A percentile compares a stretch with the other conserved stretches of the same genome.
Conservation (phyloP, 768 basidiomycete species). For the Russula virescens region DNA sequence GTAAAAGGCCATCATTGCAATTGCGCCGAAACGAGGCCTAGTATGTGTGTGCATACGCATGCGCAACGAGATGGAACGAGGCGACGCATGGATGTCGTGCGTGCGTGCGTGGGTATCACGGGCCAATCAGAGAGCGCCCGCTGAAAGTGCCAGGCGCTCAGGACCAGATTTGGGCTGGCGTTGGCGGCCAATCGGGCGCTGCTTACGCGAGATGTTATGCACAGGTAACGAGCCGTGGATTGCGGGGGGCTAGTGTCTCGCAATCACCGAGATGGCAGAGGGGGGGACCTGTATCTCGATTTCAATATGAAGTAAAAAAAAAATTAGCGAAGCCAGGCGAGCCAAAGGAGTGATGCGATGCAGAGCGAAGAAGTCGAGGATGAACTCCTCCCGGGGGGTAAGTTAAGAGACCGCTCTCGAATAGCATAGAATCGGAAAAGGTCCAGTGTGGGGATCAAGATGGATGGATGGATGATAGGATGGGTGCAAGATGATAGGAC, state of each 20-base stretch:
- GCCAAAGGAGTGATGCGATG: too few relatives aligned
- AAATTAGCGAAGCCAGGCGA: too few relatives aligned
- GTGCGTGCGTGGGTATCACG: neutral
- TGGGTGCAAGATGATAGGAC: neutral
- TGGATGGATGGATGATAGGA: too few relatives aligned
- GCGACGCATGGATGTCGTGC: conserved; percentile 10
- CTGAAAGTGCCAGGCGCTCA: neutral
- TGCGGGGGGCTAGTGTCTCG: conserved; percentile 8
- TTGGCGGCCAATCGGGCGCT: neutral
- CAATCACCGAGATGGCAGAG: neutral
- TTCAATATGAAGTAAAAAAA: too few relatives aligned
- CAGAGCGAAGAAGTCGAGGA: neutral
- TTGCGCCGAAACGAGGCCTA: conserved; percentile 14
- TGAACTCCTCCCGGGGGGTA: neutral
- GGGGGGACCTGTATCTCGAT: too few relatives aligned
- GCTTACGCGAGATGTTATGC: conserved; percentile 3
- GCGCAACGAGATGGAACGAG: conserved; percentile 3
- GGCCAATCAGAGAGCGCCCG: neutral
- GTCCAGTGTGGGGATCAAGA: too few relatives aligned
- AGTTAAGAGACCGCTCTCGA: neutral
- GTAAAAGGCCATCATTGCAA: neutral
- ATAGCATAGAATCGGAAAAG: neutral
- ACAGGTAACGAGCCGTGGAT: conserved; percentile 15
- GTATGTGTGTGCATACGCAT: neutral
- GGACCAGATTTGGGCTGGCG: neutral